Percentiles rank a stretch among this genome's conserved stretches.
These are phyloP conservation scores for Spathaspora girioi DNA, from an alignment of 805 yeast genomes.

Conservation along the genomic window DNA sequence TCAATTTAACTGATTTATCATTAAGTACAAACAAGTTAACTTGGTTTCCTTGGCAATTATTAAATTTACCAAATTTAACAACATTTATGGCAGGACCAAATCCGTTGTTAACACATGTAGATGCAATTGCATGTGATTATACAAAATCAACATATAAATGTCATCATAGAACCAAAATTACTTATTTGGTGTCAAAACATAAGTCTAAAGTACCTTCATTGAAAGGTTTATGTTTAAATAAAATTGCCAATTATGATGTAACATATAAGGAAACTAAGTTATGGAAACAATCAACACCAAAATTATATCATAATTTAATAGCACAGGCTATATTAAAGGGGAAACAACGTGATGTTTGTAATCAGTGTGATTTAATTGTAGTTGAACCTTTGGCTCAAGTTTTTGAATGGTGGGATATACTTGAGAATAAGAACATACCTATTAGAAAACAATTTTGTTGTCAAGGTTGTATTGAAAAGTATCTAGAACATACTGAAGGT, in stretches of 20 bases:
- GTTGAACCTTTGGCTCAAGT: slow-evolving; percentile 58
- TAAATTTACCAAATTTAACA: slow-evolving; percentile 40
- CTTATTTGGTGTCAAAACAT: slow-evolving; percentile 14
- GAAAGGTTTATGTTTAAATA: slow-evolving; percentile 44
- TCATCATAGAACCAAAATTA: slow-evolving; percentile 23
- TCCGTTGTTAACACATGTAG: slow-evolving; percentile 28
- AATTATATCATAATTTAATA: slow-evolving; percentile 41
- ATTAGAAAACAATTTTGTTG: slow-evolving; percentile 54
- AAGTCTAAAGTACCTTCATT: slow-evolving; percentile 38
- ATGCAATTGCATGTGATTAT: slow-evolving; percentile 17
- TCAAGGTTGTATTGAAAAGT: slow-evolving; percentile 40
- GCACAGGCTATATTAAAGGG: slow-evolving; percentile 53
- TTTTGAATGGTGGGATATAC: slow-evolving; percentile 66
- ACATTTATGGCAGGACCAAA: slow-evolving; percentile 57
- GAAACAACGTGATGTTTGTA: slow-evolving; percentile 48
- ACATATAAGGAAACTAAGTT: slow-evolving; percentile 49
- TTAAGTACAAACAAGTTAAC: slow-evolving; percentile 48
- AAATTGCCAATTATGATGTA: slow-evolving; percentile 49
- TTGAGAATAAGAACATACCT: slow-evolving; percentile 47
- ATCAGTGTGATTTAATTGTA: slow-evolving; percentile 44
- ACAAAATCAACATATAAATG: slow-evolving; percentile 13
- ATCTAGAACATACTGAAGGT: slow-evolving; percentile 7
- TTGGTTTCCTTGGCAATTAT: slow-evolving; percentile 50
- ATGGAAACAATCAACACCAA: slow-evolving; percentile 52
- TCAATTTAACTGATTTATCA: slow-evolving; percentile 47